Conservation (phyloP, 2,329 filamentous ascomycete genomes). For the Chaetomiaceae sp. region DNA sequence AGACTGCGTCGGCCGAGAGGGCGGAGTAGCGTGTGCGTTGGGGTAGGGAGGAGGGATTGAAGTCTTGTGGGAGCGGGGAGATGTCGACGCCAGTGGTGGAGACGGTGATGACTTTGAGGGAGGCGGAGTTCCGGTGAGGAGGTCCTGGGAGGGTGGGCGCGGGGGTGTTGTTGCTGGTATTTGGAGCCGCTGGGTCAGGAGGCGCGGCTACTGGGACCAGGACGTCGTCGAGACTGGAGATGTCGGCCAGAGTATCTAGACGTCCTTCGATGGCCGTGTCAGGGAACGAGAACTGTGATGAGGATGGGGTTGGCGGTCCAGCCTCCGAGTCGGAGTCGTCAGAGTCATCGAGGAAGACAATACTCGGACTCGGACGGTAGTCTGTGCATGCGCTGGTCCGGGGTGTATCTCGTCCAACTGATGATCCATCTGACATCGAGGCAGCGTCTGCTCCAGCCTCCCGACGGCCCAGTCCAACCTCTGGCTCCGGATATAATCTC, state of each 20-base stretch:
- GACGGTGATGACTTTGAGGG: constrained; percentile 1
- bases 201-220: neutral
- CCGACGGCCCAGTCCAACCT: neutral
- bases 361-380: neutral
- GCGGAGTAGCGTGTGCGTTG: neutral
- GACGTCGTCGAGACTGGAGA: neutral
- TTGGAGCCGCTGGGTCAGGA: too few relatives aligned
- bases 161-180: too few relatives aligned
- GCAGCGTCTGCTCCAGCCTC: neutral
- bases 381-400: neutral
- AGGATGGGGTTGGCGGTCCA: neutral
- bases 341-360: neutral
- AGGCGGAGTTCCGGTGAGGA: neutral
- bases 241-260: neutral
- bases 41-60: neutral
- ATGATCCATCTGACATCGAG: neutral
- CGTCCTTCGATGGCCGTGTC: neutral
- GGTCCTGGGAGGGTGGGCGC: neutral
- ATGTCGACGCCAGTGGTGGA: neutral
- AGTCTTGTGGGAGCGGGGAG: neutral
- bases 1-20: constrained; percentile 9
- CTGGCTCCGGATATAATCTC: constrained; percentile 2
- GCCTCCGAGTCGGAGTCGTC: neutral
- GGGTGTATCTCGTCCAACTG: neutral
- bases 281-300: constrained; percentile 1